These are phyloP conservation scores for Pseudozyma sp. DNA, from an alignment of 1,284 basidiomycete genomes.

Conservation along the genomic window DNA sequence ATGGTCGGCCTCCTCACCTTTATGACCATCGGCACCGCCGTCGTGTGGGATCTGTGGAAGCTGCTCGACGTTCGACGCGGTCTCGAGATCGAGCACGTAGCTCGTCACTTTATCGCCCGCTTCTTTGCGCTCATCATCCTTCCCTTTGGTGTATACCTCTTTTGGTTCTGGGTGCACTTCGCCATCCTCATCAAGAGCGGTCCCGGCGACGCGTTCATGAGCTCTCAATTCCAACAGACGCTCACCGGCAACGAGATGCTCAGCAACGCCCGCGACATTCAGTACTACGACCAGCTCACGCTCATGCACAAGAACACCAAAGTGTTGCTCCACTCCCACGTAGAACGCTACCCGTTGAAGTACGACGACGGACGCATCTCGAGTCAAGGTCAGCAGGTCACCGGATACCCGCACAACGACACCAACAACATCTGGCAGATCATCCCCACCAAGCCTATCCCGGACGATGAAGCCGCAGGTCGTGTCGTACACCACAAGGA, in stretches of 20 bases:
- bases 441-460: slow-evolving; percentile 80
- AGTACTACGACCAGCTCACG: slow-evolving; percentile 88
- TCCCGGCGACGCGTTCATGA: slow-evolving; percentile 96
- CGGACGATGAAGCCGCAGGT: slow-evolving; percentile 78
- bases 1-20: slow-evolving; percentile 97
- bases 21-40: slow-evolving; percentile 86
- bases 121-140: slow-evolving; percentile 86
- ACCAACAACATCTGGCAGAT: slow-evolving; percentile 97
- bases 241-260: slow-evolving; percentile 90
- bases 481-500: slow-evolving; percentile 90
- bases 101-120: slow-evolving; percentile 87
- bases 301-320: slow-evolving; percentile 92
- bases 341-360: slow-evolving; percentile 87
- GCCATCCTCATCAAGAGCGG: slow-evolving; percentile 89
- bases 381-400: slow-evolving; percentile 97
- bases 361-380: slow-evolving; percentile 97
- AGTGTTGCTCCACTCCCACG: slow-evolving; percentile 91
- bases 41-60: slow-evolving; percentile 93
- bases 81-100: slow-evolving; percentile 79
- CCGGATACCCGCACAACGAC: slow-evolving; percentile 93
- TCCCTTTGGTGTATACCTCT: slow-evolving; percentile 89
- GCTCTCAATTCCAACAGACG: slow-evolving; percentile 96
- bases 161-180: slow-evolving; percentile 97
- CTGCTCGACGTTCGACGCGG: slow-evolving; percentile 88
- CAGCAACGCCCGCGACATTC: slow-evolving; percentile 88